Percentiles rank a stretch among this genome's conserved stretches.
Conservation (phyloP, 768 basidiomycete genomes). For the Russula foetens region DNA sequence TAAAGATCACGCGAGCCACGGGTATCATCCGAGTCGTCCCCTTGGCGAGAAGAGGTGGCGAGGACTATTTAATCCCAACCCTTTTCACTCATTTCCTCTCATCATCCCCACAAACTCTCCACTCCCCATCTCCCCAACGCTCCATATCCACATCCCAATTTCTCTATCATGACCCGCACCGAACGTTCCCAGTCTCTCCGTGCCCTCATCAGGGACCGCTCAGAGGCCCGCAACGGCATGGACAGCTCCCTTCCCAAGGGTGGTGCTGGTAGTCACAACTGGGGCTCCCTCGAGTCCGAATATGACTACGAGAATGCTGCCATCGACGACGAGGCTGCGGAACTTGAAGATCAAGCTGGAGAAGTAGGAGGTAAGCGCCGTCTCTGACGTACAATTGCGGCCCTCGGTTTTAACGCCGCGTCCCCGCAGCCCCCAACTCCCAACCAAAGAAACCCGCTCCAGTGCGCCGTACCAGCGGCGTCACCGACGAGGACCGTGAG, state of each 20-base stretch:
- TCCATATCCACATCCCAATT: background rate
- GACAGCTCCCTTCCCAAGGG: conserved; percentile 66
- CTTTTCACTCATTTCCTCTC: background rate
- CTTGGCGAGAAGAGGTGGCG: background rate
- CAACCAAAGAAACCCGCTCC: background rate
- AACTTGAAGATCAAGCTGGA: conserved; percentile 31
- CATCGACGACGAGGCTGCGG: conserved; percentile 47
- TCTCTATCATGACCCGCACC: conserved; percentile 65
- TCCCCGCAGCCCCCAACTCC: background rate
- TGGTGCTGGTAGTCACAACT: conserved; percentile 78
- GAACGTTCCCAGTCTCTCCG: conserved; percentile 63
- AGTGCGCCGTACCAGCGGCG: conserved; percentile 30
- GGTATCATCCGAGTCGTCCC: background rate
- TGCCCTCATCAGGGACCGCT: conserved; percentile 69
- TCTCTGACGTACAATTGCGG: conserved; percentile 11
- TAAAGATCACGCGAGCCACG: conserved; percentile 1
- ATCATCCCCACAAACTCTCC: background rate
- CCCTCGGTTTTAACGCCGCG: conserved; percentile 5
- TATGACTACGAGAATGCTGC: conserved; percentile 45
- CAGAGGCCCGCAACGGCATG: conserved; percentile 68
- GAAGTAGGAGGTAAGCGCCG: conserved; percentile 17
- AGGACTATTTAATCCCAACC: conserved; percentile 2
- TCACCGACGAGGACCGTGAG: conserved; percentile 58
- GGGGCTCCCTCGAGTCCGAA: conserved; percentile 70
- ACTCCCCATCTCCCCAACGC: background rate